Base-by-base conservation (phyloP, 2,329 filamentous ascomycete species). In the Aspergillus sergii region DNA sequence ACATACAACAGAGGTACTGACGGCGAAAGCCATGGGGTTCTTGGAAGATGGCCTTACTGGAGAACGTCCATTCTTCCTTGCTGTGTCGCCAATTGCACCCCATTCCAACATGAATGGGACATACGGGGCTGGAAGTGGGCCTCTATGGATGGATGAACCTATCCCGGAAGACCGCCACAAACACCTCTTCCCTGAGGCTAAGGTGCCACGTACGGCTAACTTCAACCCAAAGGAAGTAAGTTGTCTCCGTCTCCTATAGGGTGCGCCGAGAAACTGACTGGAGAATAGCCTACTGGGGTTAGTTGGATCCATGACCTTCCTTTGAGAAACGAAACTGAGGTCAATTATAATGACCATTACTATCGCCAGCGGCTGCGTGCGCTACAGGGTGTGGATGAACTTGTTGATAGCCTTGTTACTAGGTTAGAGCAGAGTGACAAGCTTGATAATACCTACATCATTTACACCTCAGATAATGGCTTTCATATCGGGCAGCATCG, bases 61-160 rank as follows among this genome's bases (percentile, higher is more conserved):
- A 0, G 75, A 81, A 0, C 80, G 83, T 19, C 90, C 90, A 0
- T 92, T 91, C 76, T 92, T 92, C 71, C 72, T 93, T 4, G 84
- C 83, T 0, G 81, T 91, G 9, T 86, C 89, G 0, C 90, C 90
- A 0, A 83, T 89, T 6, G 89, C 86, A 0, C 90, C 90, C 0
- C 90, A 93, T 68, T 83, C 84, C 26, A 87, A 88, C 64, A 78
- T 84, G 9, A 65, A 66, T 45, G 54, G 71, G 62, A 65, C 69
- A 3, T 66, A 74, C 11, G 62, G 66, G 23, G 71, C 69, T 11
- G 65, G 65, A 16, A 57, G 73, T 41, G 36, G 36, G 16, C 36
- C 1, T 62, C 65, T 0, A n/a, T 41, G 36, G 36, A 82, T 85
- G 71, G 78, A 80, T 6, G 80, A 81, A 0, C 88, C 88, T 0